phyloP scores from a whole-genome alignment of 1,284 basidiomycete genomes.

The Trichosporon ovoides region DNA sequence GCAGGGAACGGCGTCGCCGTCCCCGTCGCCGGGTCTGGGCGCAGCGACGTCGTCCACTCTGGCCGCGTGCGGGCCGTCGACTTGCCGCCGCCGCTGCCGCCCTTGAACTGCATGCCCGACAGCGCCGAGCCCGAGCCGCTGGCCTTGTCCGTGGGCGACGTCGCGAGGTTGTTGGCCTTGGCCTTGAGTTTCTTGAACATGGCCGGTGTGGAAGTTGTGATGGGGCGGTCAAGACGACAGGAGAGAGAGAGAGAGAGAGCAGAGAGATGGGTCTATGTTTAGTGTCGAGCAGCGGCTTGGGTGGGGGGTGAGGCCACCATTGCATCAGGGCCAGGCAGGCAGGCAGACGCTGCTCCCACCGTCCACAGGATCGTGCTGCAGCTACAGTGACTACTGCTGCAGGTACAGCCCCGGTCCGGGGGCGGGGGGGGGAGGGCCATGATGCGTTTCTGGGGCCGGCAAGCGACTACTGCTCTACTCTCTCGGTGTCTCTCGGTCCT shows the following conservation, averaged over 20 bases:
- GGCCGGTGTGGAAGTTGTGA: not conserved
- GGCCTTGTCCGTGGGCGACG: slow-evolving; percentile 5
- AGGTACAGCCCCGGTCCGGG: no score
- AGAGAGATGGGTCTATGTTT: not conserved
- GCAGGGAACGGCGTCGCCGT: slow-evolving; percentile 4
- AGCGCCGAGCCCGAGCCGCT: slow-evolving; percentile 6
- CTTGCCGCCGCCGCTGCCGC: not conserved
- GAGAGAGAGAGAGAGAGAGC: not conserved
- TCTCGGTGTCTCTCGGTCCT: no score
- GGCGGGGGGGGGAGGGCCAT: no score
- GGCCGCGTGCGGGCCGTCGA: not conserved
- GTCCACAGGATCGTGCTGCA: no score
- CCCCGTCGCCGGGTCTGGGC: slow-evolving; percentile 11
- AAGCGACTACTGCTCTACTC: no score
- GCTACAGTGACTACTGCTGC: no score
- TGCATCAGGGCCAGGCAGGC: no score
- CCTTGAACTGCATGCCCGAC: slow-evolving; percentile 17
- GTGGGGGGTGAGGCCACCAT: no score
- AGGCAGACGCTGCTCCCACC: no score
- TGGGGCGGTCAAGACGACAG: not conserved
- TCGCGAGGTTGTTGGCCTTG: slow-evolving; percentile 7
- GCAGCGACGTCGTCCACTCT: slow-evolving; percentile 16
- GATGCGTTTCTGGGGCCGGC: no score
- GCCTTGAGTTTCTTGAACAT: slow-evolving; percentile 16
- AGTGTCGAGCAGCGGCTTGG: no score